These are phyloP conservation scores for Candida broadrunensis DNA, from an alignment of 805 yeast genomes.

Conservation along the genomic window DNA sequence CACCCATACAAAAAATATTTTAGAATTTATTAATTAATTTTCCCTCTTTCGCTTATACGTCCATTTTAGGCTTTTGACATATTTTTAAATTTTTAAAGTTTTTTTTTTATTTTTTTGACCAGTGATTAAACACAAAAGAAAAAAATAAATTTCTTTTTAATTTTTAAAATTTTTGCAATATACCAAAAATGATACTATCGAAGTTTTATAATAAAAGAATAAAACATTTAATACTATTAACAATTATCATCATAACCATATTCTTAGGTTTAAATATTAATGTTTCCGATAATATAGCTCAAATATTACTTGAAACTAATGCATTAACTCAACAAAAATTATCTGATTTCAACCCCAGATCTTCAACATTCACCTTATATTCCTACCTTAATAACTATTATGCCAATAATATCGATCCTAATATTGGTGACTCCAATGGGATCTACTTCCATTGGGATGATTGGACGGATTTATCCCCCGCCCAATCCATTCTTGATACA, in stretches of 20 bases:
- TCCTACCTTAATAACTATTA: neutral
- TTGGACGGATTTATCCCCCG: slow-evolving; percentile 31
- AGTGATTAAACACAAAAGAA: too few relatives aligned
- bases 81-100: too few relatives aligned
- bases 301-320: slow-evolving; percentile 16
- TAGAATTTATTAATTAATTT: too few relatives aligned
- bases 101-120: too few relatives aligned
- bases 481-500: slow-evolving; percentile 13
- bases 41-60: too few relatives aligned
- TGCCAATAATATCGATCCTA: neutral
- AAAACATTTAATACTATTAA: slow-evolving; percentile 8
- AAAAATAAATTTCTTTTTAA: too few relatives aligned
- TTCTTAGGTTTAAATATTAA: slow-evolving; percentile 9
- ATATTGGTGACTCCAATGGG: slow-evolving; percentile 13
- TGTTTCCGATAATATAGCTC: slow-evolving; percentile 16
- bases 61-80: too few relatives aligned
- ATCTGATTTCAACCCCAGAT: slow-evolving; percentile 23
- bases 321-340: slow-evolving; percentile 20
- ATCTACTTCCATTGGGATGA: slow-evolving; percentile 41
- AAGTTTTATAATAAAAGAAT: slow-evolving; percentile 16
- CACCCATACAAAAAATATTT: too few relatives aligned
- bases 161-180: too few relatives aligned
- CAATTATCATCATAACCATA: slow-evolving; percentile 7
- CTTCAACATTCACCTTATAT: neutral
- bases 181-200: slow-evolving; percentile 12